These are phyloP conservation scores for Corinectria fuckeliana DNA, from an alignment of 2,329 filamentous ascomycete genomes.

Conservation along the genomic window DNA sequence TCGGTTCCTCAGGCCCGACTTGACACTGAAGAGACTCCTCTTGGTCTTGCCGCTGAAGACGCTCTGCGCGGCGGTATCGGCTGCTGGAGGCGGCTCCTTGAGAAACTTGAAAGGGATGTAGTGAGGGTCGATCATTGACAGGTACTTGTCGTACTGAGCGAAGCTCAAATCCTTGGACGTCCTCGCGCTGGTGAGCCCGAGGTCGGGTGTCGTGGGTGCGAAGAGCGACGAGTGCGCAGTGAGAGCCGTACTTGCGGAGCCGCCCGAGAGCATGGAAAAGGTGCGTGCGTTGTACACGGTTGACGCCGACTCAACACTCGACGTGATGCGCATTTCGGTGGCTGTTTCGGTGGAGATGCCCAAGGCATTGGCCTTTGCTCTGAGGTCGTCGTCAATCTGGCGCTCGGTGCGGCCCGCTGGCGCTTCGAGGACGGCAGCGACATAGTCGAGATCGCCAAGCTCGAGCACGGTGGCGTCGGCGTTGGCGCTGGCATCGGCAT, in stretches of 20 bases:
- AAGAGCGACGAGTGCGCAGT: constrained; percentile 53
- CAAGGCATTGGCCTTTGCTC: constrained; percentile 44
- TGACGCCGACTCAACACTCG: constrained; percentile 52
- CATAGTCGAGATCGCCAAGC: constrained; percentile 49
- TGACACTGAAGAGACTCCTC: constrained; percentile 54
- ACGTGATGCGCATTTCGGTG: constrained; percentile 45
- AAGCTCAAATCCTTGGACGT: constrained; percentile 53
- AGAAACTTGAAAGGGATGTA: constrained; percentile 51
- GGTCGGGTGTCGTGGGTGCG: constrained; percentile 34
- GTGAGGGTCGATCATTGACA: constrained; percentile 52
- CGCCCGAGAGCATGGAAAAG: constrained; percentile 52
- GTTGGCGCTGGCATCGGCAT: constrained; percentile 23
- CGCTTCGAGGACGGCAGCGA: constrained; percentile 48
- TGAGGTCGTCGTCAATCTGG: constrained; percentile 47
- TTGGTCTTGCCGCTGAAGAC: constrained; percentile 54
- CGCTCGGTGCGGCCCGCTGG: constrained; percentile 45
- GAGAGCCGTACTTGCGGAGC: constrained; percentile 48
- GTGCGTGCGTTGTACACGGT: constrained; percentile 51
- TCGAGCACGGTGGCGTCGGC: constrained; percentile 42
- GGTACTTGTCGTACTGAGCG: constrained; percentile 58
- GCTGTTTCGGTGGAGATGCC: constrained; percentile 43
- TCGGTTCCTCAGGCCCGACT: constrained; percentile 50
- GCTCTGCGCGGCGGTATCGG: constrained; percentile 46
- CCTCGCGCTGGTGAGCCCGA: constrained; percentile 31
- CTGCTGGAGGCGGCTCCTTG: constrained; percentile 38